A percentile compares a stretch with the other conserved stretches of the same genome.
Evolutionary conservation across 768 basidiomycete genomes (phyloP).

Genomic region (Termitomyces sp.): DNA sequence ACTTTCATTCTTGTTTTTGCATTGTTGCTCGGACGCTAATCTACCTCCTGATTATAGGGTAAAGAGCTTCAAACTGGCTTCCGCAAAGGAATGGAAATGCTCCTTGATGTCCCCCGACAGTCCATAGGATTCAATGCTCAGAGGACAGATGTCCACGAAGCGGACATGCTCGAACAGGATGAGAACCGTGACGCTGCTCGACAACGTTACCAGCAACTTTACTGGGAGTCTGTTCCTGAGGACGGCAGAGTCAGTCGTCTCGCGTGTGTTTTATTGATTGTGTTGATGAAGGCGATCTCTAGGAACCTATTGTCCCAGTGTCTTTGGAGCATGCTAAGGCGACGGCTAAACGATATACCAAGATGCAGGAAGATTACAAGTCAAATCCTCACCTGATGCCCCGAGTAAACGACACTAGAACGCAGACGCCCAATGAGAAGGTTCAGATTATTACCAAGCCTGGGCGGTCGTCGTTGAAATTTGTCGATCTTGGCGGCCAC

Average conservation of each 20-base stretch:
- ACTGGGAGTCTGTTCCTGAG: conserved; percentile 79
- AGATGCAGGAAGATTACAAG: conserved; percentile 31
- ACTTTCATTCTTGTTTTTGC: conserved; percentile 7
- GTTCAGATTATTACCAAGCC: conserved; percentile 34
- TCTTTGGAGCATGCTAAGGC: conserved; percentile 47
- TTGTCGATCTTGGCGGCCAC: conserved; percentile 72
- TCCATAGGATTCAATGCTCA: conserved; percentile 7
- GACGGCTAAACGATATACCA: conserved; percentile 31
- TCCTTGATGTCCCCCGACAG: conserved; percentile 53
- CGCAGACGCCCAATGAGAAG: conserved; percentile 32
- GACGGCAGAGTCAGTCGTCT: conserved; percentile 48
- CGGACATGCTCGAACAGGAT: conserved; percentile 58
- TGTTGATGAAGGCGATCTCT: conserved; percentile 2
- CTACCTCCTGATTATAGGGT: conserved; percentile 36
- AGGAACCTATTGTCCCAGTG: conserved; percentile 66
- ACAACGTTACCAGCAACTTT: conserved; percentile 65
- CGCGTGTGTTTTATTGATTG: conserved; percentile 2
- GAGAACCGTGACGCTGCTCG: conserved; percentile 54
- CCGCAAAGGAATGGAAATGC: conserved; percentile 72
- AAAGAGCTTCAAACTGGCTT: conserved; percentile 78
- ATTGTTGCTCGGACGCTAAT: conserved; percentile 1
- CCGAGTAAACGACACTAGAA: conserved; percentile 32
- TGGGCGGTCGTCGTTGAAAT: conserved; percentile 56
- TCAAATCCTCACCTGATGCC: conserved; percentile 37
- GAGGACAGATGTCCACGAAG: conserved; percentile 51